Evolutionary conservation across 768 basidiomycete genomes (phyloP).

Genomic region (Mycena maculata): DNA sequence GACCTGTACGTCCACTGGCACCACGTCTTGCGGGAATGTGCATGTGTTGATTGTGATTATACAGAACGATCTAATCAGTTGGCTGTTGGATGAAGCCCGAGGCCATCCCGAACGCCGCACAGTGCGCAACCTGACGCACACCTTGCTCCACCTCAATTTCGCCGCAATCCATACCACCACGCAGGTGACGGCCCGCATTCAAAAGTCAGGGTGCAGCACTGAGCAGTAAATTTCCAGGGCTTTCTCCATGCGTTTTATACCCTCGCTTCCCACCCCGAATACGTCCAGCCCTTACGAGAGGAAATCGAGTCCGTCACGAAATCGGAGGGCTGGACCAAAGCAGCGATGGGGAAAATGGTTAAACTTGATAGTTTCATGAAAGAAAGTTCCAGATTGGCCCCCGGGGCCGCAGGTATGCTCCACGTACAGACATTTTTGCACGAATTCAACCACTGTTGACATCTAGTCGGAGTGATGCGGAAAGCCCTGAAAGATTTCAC

Average conservation of each 20-base stretch:
- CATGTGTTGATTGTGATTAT: slow-evolving; percentile 29
- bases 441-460: not conserved
- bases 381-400: slow-evolving; percentile 43
- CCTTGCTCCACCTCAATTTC: slow-evolving; percentile 42
- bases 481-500: slow-evolving; percentile 51
- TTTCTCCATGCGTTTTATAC: slow-evolving; percentile 37
- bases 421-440: not conserved
- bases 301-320: slow-evolving; percentile 43
- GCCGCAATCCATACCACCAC: slow-evolving; percentile 34
- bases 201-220: no score
- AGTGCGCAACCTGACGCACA: slow-evolving; percentile 19
- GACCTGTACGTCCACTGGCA: slow-evolving; percentile 6
- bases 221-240: not conserved
- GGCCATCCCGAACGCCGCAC: slow-evolving; percentile 13
- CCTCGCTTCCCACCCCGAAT: slow-evolving; percentile 44
- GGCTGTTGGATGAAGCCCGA: slow-evolving; percentile 44
- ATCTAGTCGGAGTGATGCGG: slow-evolving; percentile 44
- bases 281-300: slow-evolving; percentile 41
- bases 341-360: slow-evolving; percentile 40
- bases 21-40: slow-evolving; percentile 17
- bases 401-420: slow-evolving; percentile 25
- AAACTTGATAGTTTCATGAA: slow-evolving; percentile 52
- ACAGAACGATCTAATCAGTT: slow-evolving; percentile 52
- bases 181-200: not conserved
- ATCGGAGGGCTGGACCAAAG: slow-evolving; percentile 46